Conservation (phyloP, 768 basidiomycete genomes). For the Tricholomella constricta region DNA sequence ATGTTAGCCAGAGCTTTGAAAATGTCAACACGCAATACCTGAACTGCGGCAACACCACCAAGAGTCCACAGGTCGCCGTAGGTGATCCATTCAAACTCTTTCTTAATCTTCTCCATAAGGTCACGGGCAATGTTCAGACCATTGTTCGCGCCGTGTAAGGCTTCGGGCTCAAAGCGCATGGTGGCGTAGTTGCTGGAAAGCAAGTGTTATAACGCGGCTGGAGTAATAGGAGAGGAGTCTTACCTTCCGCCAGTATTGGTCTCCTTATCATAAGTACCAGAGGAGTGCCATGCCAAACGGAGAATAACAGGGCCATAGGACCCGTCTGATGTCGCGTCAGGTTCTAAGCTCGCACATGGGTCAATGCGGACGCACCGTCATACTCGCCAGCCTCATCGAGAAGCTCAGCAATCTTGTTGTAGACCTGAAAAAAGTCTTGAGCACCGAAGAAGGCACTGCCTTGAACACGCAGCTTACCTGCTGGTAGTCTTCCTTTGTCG, state of each 20-base stretch:
- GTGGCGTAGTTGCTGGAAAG: slow-evolving; percentile 87
- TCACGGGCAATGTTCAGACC: slow-evolving; percentile 81
- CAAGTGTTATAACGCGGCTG: slow-evolving; percentile 7
- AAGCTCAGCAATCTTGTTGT: slow-evolving; percentile 82
- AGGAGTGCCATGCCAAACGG: slow-evolving; percentile 93
- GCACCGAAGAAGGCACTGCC: not conserved
- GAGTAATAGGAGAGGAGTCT: slow-evolving; percentile 15
- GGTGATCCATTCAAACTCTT: slow-evolving; percentile 89
- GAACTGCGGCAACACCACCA: slow-evolving; percentile 87
- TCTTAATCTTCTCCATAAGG: slow-evolving; percentile 84
- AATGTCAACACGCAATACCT: slow-evolving; percentile 37
- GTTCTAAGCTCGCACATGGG: slow-evolving; percentile 2
- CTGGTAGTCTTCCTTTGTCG: slow-evolving; percentile 85
- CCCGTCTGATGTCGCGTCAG: slow-evolving; percentile 56
- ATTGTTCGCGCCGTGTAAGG: slow-evolving; percentile 80
- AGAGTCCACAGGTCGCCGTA: slow-evolving; percentile 99
- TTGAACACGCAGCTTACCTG: slow-evolving; percentile 51
- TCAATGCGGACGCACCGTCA: slow-evolving; percentile 61
- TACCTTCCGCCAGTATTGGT: slow-evolving; percentile 80
- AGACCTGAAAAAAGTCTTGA: slow-evolving; percentile 55
- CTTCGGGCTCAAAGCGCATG: slow-evolving; percentile 95
- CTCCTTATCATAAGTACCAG: slow-evolving; percentile 89
- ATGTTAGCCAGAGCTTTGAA: not conserved
- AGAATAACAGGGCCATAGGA: slow-evolving; percentile 87
- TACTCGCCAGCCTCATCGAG: slow-evolving; percentile 80